Conservation (phyloP, 495 filamentous ascomycete genomes). For the Entonaema liquescens region DNA sequence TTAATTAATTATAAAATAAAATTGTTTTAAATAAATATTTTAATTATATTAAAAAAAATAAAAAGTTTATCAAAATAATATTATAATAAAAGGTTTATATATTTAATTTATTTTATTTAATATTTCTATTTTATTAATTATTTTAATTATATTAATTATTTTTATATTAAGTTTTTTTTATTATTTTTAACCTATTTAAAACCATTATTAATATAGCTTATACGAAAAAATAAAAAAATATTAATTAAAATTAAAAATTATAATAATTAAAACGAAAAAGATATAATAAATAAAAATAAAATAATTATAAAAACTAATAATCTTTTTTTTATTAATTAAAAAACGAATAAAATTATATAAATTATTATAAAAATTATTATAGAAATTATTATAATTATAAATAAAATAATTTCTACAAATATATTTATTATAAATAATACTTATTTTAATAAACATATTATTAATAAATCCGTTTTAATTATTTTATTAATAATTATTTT, state of each 20-base stretch:
- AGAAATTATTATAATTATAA: not conserved
- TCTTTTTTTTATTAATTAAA: not conserved
- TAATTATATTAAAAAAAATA: not conserved
- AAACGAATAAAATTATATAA: no score
- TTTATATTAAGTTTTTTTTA: no score
- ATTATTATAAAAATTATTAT: no score
- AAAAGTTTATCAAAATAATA: not conserved
- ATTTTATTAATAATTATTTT: not conserved
- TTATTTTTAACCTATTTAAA: not conserved
- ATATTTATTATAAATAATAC: not conserved
- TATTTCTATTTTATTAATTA: not conserved
- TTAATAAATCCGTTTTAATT: not conserved
- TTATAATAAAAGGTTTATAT: not conserved
- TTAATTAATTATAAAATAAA: no score
- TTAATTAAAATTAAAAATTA: not conserved
- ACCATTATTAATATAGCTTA: not conserved
- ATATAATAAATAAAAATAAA: not conserved
- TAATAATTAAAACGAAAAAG: not conserved
- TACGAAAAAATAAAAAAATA: not conserved
- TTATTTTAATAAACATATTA: not conserved
- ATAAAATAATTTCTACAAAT: not conserved
- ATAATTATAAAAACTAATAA: not conserved
- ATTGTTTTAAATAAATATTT: no score
- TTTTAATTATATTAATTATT: not conserved
- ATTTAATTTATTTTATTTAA: not conserved